Percentiles rank a stretch among this genome's conserved stretches.
phyloP scores from a whole-genome alignment of 2,329 filamentous ascomycete species.

The Pseudohalonectria lignicola region DNA sequence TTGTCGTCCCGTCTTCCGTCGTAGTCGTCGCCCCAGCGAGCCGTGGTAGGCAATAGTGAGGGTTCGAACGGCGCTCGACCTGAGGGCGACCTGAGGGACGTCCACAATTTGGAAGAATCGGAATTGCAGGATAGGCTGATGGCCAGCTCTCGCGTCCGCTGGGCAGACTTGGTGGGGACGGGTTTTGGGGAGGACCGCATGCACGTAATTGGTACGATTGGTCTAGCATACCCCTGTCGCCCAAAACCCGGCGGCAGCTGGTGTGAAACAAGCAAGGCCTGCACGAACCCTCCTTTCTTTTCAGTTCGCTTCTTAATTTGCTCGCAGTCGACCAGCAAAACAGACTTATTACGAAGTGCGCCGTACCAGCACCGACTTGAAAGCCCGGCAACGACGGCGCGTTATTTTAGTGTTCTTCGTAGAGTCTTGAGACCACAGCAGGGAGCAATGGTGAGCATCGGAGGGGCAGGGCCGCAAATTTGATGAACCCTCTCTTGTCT shows the following conservation, averaged over 20 bases:
- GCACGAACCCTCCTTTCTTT: slow-evolving; percentile 2
- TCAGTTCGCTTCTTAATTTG: too few relatives aligned
- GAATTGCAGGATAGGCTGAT: slow-evolving; percentile 4
- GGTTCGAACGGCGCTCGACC: background rate
- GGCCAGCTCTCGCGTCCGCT: background rate
- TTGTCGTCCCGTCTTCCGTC: too few relatives aligned
- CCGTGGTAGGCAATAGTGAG: too few relatives aligned
- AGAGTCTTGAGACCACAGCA: too few relatives aligned
- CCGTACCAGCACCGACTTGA: background rate
- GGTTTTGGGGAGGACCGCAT: background rate
- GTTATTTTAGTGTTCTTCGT: too few relatives aligned
- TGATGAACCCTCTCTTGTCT: background rate
- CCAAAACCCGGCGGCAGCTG: slow-evolving; percentile 7
- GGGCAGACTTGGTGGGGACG: too few relatives aligned
- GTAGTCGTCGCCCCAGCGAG: too few relatives aligned
- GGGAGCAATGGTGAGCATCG: too few relatives aligned
- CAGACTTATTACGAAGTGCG: too few relatives aligned
- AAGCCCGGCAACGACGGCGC: too few relatives aligned
- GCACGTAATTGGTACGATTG: background rate
- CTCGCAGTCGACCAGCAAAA: too few relatives aligned
- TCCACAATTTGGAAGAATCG: slow-evolving; percentile 7
- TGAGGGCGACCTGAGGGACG: background rate
- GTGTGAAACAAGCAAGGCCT: slow-evolving; percentile 9
- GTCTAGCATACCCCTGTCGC: slow-evolving; percentile 1
- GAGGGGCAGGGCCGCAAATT: background rate